Conservation (phyloP, 345 rosid species). For the Corchorus olitorius region DNA sequence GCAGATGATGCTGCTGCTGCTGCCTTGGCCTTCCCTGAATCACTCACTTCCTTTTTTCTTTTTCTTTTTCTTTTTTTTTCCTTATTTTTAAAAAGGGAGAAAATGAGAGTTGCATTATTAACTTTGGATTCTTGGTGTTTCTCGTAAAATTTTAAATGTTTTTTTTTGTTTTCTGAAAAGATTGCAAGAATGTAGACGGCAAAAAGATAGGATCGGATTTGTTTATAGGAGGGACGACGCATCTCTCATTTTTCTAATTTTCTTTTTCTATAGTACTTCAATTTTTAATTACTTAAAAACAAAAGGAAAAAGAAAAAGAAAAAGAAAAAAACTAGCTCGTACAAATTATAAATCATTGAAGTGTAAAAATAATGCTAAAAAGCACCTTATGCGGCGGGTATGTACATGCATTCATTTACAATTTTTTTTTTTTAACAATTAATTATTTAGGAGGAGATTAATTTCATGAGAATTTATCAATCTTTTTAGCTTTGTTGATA, state of each 20-base stretch:
- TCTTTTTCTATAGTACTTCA: no score
- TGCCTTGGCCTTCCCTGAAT: background rate
- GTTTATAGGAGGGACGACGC: background rate
- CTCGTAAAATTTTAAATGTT: no score
- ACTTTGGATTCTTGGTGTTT: background rate
- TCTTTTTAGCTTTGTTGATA: no score
- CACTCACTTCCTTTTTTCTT: background rate
- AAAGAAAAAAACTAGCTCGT: background rate
- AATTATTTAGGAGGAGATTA: no score
- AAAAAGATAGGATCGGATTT: background rate
- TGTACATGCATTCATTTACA: no score
- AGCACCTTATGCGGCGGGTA: background rate
- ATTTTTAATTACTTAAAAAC: background rate
- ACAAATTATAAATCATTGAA: background rate
- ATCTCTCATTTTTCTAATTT: background rate
- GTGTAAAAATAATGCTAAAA: background rate
- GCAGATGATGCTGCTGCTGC: background rate
- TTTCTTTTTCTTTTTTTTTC: no score
- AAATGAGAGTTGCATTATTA: background rate
- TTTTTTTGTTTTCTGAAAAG: background rate
- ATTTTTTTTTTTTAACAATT: no score
- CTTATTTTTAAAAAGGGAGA: no score
- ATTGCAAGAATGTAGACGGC: background rate
- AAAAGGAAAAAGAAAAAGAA: background rate
- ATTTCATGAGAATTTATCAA: no score